Conservation (phyloP, 257 asterid genomes). For the Salvia rosmarinus region DNA sequence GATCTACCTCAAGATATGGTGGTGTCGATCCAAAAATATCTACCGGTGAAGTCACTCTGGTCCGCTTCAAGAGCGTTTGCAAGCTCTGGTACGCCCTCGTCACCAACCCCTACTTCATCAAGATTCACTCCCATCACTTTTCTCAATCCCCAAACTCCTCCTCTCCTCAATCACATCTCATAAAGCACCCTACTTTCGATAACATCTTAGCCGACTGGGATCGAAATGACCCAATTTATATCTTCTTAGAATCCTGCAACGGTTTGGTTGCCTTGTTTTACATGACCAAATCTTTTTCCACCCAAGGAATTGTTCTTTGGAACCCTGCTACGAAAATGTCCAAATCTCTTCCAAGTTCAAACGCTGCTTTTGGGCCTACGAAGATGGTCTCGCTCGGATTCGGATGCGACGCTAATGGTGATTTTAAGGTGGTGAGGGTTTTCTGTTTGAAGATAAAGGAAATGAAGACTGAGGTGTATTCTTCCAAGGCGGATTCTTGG, state of each 20-base stretch:
- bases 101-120: neutral
- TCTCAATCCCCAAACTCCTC: neutral
- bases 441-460: no score
- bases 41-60: no score
- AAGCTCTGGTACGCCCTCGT: no score
- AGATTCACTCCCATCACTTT: neutral
- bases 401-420: neutral
- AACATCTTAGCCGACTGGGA: neutral
- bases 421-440: constrained; percentile 32
- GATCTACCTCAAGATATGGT: no score
- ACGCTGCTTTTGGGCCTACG: neutral
- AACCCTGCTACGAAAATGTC: constrained; percentile 21
- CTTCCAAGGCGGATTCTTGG: constrained; percentile 22
- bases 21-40: no score
- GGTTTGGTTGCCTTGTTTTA: constrained; percentile 22
- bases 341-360: neutral
- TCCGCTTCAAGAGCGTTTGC: no score
- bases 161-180: neutral
- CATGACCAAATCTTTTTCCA: neutral
- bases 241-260: neutral
- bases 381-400: constrained; percentile 17
- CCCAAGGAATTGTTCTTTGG: constrained; percentile 7
- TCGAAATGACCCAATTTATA: neutral
- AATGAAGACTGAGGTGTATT: constrained; percentile 11
- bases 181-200: neutral